These are phyloP conservation scores for Penstemon eatonii DNA, from an alignment of 257 asterid species.

Conservation along the genomic window DNA sequence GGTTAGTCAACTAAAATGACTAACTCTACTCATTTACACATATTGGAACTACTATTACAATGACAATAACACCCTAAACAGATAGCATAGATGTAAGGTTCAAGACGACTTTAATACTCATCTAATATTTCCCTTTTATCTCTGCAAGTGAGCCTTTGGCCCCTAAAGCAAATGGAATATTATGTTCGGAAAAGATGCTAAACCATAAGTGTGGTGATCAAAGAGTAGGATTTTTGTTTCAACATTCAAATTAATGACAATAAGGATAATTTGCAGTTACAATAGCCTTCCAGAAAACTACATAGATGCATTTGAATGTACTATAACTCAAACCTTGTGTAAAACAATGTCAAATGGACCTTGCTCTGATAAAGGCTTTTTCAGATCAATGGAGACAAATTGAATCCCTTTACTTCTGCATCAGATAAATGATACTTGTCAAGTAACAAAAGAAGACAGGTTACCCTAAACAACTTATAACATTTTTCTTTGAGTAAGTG, in stretches of 20 bases:
- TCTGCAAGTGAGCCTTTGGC: not conserved
- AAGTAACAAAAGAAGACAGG: slow-evolving; percentile 22
- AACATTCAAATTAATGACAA: not conserved
- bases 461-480: not conserved
- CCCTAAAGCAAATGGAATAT: not conserved
- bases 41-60: no score
- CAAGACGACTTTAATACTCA: not conserved
- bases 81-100: not conserved
- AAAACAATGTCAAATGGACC: slow-evolving; percentile 86
- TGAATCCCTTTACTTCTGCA: slow-evolving; percentile 84
- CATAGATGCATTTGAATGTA: slow-evolving; percentile 15
- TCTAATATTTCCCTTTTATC: not conserved
- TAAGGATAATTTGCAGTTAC: no score
- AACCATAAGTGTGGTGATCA: no score
- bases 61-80: not conserved
- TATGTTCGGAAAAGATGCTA: not conserved
- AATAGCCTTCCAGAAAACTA: slow-evolving; percentile 12
- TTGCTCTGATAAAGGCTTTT: slow-evolving; percentile 78
- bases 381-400: slow-evolving; percentile 72
- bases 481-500: not conserved
- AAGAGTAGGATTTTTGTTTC: not conserved
- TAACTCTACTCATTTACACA: no score
- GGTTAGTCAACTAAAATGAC: no score
- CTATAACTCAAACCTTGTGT: slow-evolving; percentile 65
- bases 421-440: slow-evolving; percentile 21